Evolutionary conservation across 1,284 basidiomycete species (phyloP), one percentile per base, ranked within the genome.

Genomic region (Trichosporon inkin): DNA sequence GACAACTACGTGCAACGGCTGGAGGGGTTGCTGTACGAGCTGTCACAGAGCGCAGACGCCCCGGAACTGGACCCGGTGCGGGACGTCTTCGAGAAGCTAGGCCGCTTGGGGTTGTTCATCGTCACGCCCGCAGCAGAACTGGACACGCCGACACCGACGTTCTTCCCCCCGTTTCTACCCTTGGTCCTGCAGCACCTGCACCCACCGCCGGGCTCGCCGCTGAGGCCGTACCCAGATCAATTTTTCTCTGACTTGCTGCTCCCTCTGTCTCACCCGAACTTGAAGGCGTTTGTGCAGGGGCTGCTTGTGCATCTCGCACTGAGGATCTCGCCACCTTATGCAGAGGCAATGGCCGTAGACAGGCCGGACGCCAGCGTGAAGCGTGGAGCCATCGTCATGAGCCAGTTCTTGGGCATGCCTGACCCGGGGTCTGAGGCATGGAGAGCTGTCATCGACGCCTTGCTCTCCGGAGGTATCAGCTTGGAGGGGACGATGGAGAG

Each of bases 211-310:
- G 16, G 61, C 40, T 63, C 82, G 85, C 32, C 84, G 82, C 41
- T 92, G 62, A 84, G 85, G 6, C 66, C 81, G 64, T 78, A 55
- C 81, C 84, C 44, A 70, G 71, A 13, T 73, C 56, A 28, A 79
- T 51, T 82, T 81, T 53, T 85, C 82, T 4, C 88, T 84, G 62
- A 81, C 82, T 32, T 90, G 84, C 6, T 92, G 85, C 79, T 90
- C 84, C 74, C 73, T 71, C 47, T 79, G 75, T 13, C 81, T 72
- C 4, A 76, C 85, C 41, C 81, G 80, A 10, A 75, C 68, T 35
- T 75, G 19, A 32, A 63, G 1, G 20, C 66, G 4, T 55, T 72
- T 19, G 62, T 67, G 6, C 60, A 64, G 8, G 67, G 68, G 0
- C 61, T 77, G 0, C 49, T 74, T 7, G 38, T 53, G 3, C 66